A percentile compares a stretch with the other conserved stretches of the same genome.
These are phyloP conservation scores for Scenedesmus sp. DNA, from an alignment of 163 green algal genomes.

Conservation along the genomic window DNA sequence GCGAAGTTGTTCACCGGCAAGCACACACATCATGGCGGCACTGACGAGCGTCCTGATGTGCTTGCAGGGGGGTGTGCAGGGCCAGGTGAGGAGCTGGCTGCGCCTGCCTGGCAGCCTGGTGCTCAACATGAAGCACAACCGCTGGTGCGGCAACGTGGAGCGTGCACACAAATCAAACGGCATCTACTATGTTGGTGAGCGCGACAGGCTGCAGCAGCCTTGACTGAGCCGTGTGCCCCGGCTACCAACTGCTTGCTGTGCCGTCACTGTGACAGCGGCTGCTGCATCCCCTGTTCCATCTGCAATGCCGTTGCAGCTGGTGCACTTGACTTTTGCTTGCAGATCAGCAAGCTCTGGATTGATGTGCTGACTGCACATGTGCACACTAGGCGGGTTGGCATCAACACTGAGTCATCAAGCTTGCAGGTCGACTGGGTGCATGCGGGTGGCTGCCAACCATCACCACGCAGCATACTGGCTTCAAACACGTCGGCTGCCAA, in stretches of 20 bases:
- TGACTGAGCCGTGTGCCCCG: not conserved
- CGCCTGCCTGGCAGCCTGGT: conserved; percentile 60
- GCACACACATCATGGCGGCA: not conserved
- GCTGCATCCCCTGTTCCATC: no score
- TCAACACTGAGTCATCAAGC: no score
- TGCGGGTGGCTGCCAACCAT: no score
- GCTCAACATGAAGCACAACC: conserved; percentile 74
- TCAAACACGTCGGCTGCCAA: no score
- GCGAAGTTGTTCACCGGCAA: no score
- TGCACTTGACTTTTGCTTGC: not conserved
- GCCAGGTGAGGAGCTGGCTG: conserved; percentile 75
- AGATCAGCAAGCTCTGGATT: no score
- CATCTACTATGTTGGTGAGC: conserved; percentile 73
- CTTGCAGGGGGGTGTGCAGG: conserved; percentile 72
- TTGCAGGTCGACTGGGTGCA: no score
- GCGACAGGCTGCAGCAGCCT: conserved; percentile 36
- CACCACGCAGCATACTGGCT: no score
- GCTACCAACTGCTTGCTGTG: not conserved
- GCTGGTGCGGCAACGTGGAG: conserved; percentile 76
- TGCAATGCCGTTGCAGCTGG: not conserved
- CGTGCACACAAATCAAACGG: conserved; percentile 82
- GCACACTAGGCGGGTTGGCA: no score
- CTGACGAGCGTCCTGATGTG: no score
- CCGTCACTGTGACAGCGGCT: no score
- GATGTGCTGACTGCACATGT: no score